Percentiles rank a stretch among this genome's conserved stretches.
These are phyloP conservation scores for Clathrospora elynae DNA, from an alignment of 2,329 filamentous ascomycete genomes.

Conservation along the genomic window DNA sequence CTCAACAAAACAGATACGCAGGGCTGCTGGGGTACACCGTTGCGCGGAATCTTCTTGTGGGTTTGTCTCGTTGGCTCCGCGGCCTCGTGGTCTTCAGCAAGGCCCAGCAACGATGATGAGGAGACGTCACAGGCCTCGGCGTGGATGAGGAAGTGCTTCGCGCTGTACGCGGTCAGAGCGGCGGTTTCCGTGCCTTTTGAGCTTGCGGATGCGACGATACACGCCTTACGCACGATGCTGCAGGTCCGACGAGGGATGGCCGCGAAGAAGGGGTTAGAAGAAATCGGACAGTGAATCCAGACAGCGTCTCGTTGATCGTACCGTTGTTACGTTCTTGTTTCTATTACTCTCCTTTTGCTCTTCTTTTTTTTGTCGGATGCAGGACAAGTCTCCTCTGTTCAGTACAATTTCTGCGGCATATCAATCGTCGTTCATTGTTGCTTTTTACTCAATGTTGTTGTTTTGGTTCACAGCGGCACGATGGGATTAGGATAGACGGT, in stretches of 20 bases:
- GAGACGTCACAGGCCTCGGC: slow-evolving; percentile 13
- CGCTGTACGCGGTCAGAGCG: slow-evolving; percentile 32
- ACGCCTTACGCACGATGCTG: slow-evolving; percentile 35
- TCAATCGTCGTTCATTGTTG: too few relatives aligned
- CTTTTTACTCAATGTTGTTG: too few relatives aligned
- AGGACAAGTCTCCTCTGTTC: too few relatives aligned
- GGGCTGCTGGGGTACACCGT: slow-evolving; percentile 29
- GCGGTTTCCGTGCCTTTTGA: slow-evolving; percentile 28
- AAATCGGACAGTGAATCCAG: background rate
- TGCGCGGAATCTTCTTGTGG: slow-evolving; percentile 42
- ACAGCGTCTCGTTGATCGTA: too few relatives aligned
- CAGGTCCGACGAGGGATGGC: slow-evolving; percentile 29
- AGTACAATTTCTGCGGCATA: too few relatives aligned
- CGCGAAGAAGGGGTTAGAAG: slow-evolving; percentile 14
- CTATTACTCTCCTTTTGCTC: too few relatives aligned
- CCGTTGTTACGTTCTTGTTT: too few relatives aligned
- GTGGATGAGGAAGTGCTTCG: slow-evolving; percentile 40
- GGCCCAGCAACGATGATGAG: slow-evolving; percentile 9
- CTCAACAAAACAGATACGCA: slow-evolving; percentile 31
- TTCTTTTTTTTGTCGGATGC: too few relatives aligned
- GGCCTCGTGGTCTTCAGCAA: slow-evolving; percentile 27
- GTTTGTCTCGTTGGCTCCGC: slow-evolving; percentile 39
- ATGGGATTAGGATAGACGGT: too few relatives aligned
- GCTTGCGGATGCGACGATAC: slow-evolving; percentile 25
- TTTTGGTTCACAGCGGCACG: too few relatives aligned